phyloP scores from a whole-genome alignment of 208 protist species.

The Angomonas deanei region DNA sequence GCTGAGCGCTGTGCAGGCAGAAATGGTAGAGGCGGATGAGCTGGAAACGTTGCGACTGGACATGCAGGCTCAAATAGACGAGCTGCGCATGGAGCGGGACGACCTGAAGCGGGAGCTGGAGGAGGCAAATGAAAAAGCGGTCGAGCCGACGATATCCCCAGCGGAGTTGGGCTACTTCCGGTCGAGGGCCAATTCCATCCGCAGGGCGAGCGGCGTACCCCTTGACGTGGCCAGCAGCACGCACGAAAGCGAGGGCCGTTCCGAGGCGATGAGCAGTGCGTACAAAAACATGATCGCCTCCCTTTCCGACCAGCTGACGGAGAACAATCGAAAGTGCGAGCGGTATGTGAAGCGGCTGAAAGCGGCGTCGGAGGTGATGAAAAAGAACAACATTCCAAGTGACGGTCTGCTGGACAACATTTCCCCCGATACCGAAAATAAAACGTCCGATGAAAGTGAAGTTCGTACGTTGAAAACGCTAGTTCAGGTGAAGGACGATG shows the following conservation, averaged over 20 bases:
- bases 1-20: slow-evolving; percentile 33
- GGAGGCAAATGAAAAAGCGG: slow-evolving; percentile 13
- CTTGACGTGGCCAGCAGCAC: neutral
- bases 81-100: slow-evolving; percentile 44
- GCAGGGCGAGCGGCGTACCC: neutral
- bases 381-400: slow-evolving; percentile 13
- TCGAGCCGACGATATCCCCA: slow-evolving; percentile 6
- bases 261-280: slow-evolving; percentile 22
- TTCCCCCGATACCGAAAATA: neutral
- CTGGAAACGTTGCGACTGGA: slow-evolving; percentile 66
- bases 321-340: slow-evolving; percentile 33
- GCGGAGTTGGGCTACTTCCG: neutral
- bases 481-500: slow-evolving; percentile 48
- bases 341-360: slow-evolving; percentile 29
- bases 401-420: neutral
- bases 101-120: slow-evolving; percentile 41
- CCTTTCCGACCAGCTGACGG: slow-evolving; percentile 54
- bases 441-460: too few species aligned
- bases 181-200: neutral
- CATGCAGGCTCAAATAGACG: slow-evolving; percentile 77
- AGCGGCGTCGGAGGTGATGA: slow-evolving; percentile 23
- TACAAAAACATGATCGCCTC: slow-evolving; percentile 56
- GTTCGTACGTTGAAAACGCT: too few species aligned
- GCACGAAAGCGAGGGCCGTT: slow-evolving; percentile 5
- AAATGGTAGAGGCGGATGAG: slow-evolving; percentile 53